Percentiles rank a stretch among this genome's conserved stretches.
phyloP scores from a whole-genome alignment of 139 green algal species.

The Tetradesmus lagerheimii region DNA sequence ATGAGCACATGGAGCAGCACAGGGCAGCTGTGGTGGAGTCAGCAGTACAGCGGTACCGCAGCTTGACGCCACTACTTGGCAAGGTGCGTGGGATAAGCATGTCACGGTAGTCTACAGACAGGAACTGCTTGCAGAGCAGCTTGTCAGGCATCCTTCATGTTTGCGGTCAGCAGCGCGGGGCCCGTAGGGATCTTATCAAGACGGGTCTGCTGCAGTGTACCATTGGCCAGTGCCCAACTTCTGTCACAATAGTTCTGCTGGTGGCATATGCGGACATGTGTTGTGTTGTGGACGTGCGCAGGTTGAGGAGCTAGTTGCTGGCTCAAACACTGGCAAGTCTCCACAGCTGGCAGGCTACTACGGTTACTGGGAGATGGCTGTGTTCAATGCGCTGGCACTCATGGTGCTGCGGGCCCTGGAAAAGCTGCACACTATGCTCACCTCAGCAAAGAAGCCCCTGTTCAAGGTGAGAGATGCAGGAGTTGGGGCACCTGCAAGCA shows the following conservation, averaged over 20 bases:
- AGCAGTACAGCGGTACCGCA: conserved; percentile 86
- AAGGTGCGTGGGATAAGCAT: conserved; percentile 64
- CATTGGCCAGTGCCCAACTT: too few relatives aligned
- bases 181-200: too few relatives aligned
- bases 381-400: conserved; percentile 87
- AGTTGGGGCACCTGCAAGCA: not conserved
- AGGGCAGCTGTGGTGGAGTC: conserved; percentile 76
- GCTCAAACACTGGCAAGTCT: conserved; percentile 88
- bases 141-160: too few relatives aligned
- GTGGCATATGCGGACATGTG: too few relatives aligned
- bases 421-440: conserved; percentile 61
- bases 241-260: too few relatives aligned
- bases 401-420: conserved; percentile 82
- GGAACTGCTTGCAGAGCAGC: too few relatives aligned
- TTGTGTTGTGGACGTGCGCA: conserved; percentile 19
- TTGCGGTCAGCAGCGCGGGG: too few relatives aligned
- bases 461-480: conserved; percentile 54
- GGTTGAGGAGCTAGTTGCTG: conserved; percentile 85
- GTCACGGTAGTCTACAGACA: too few relatives aligned
- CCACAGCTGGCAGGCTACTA: conserved; percentile 86
- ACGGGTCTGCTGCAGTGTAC: too few relatives aligned
- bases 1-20: conserved; percentile 81
- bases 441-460: conserved; percentile 49
- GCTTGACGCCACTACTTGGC: conserved; percentile 81
- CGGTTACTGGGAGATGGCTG: conserved; percentile 86